These are phyloP conservation scores for Syzygium aromaticum DNA, from an alignment of 345 rosid genomes.

Conservation along the genomic window DNA sequence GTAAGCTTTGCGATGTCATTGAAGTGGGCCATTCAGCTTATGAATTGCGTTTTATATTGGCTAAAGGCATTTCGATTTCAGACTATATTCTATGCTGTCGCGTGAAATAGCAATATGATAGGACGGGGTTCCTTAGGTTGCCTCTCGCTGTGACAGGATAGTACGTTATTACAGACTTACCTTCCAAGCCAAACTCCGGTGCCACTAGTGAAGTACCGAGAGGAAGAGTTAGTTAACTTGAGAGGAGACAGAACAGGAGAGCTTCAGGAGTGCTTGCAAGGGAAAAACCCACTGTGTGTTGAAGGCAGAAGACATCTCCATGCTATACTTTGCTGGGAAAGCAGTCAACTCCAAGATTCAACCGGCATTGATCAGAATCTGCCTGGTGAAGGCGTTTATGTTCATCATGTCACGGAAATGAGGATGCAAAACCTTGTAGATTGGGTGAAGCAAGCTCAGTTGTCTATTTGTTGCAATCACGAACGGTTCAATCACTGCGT, in stretches of 20 bases:
- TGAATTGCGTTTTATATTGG: neutral
- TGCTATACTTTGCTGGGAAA: conserved; percentile 44
- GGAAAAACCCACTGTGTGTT: conserved; percentile 46
- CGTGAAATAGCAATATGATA: neutral
- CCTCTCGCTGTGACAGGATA: too few relatives aligned
- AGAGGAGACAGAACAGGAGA: conserved; percentile 12
- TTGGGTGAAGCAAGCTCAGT: conserved; percentile 61
- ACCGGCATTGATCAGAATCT: conserved; percentile 45
- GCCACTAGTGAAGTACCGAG: conserved; percentile 25
- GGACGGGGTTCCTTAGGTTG: neutral
- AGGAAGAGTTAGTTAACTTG: conserved; percentile 25
- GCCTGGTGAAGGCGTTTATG: conserved; percentile 51
- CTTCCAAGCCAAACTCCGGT: conserved; percentile 28
- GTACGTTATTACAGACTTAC: conserved; percentile 5
- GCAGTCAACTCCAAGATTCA: conserved; percentile 39
- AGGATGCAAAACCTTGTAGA: conserved; percentile 54
- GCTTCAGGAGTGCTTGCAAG: conserved; percentile 38
- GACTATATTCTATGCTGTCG: neutral
- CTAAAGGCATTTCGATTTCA: neutral
- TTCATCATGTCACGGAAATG: conserved; percentile 65
- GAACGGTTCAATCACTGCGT: conserved; percentile 48
- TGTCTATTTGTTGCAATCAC: conserved; percentile 65
- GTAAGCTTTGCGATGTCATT: neutral
- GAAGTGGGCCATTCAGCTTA: neutral
- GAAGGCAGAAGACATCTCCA: conserved; percentile 48